Conservation (phyloP, 352 stramenopile genomes). For the Phytophthora pinifolia region DNA sequence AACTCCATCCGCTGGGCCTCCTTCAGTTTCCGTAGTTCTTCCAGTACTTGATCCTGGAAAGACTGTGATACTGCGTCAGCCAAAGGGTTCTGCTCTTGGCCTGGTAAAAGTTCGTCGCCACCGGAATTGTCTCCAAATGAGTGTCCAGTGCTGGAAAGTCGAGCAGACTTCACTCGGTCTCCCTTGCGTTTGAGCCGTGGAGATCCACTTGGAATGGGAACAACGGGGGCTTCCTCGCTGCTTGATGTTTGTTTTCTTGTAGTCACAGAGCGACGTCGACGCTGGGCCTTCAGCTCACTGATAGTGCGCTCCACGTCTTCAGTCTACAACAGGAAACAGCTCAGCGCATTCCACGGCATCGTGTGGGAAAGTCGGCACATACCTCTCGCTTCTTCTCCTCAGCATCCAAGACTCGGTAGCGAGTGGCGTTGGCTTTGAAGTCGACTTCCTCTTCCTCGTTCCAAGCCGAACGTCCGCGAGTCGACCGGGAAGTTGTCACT, state of each 20-base stretch:
- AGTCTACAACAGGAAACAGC: constrained; percentile 13
- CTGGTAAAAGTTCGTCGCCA: constrained; percentile 14
- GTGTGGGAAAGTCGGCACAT: background rate
- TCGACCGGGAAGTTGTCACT: constrained; percentile 16
- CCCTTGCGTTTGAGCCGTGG: constrained; percentile 3
- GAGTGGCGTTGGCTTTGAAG: constrained; percentile 12
- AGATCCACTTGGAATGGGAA: constrained; percentile 12
- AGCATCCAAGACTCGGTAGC: constrained; percentile 46
- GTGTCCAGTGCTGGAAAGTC: background rate
- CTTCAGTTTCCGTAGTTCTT: constrained; percentile 55
- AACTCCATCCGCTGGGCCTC: constrained; percentile 31
- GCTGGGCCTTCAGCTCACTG: constrained; percentile 33
- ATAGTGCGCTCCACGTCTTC: constrained; percentile 51
- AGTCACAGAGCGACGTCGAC: constrained; percentile 10
- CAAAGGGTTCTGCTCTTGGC: background rate
- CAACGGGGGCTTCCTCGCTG: constrained; percentile 9
- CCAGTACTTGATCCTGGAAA: constrained; percentile 51
- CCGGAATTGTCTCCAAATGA: constrained; percentile 12
- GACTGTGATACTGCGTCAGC: constrained; percentile 13
- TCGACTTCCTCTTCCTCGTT: constrained; percentile 17
- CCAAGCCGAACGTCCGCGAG: constrained; percentile 6
- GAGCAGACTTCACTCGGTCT: background rate
- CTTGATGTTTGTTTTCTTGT: constrained; percentile 4
- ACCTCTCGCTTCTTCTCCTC: constrained; percentile 41
- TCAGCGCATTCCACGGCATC: background rate